These are phyloP conservation scores for Neurospora cerealis DNA, from an alignment of 495 filamentous ascomycete species.

Conservation along the genomic window DNA sequence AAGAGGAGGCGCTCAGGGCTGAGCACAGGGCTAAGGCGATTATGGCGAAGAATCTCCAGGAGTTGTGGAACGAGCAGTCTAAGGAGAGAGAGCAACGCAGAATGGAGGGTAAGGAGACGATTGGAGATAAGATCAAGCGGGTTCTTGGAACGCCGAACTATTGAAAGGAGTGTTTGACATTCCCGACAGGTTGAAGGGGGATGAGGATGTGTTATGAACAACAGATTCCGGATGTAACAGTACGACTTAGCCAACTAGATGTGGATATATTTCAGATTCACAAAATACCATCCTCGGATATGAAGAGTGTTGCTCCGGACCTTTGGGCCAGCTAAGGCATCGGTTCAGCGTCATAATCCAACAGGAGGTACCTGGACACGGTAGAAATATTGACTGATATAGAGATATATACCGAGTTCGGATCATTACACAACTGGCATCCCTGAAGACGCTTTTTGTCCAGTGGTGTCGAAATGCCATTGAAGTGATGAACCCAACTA, in stretches of 20 bases:
- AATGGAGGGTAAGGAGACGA: conserved; percentile 46
- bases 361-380: neutral
- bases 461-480: neutral
- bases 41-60: conserved; percentile 41
- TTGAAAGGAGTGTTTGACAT: neutral
- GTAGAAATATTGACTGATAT: neutral
- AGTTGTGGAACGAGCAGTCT: conserved; percentile 47
- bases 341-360: neutral
- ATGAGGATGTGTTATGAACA: neutral
- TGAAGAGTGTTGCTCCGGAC: neutral
- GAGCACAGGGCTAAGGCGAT: conserved; percentile 48
- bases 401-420: neutral
- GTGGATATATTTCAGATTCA: neutral
- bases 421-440: neutral
- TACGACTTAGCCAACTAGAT: neutral
- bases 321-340: neutral
- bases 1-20: conserved; percentile 52
- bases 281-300: neutral
- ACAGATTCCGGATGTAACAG: neutral
- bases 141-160: neutral
- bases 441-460: too few species aligned
- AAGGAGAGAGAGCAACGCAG: conserved; percentile 47
- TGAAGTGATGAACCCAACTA: neutral
- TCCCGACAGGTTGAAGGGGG: neutral
- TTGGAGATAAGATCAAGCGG: conserved; percentile 36